Evolutionary conservation across 164 flowering plant genomes (phyloP), one percentile per base, ranked within the genome.

Genomic region (Echeveria elegans): DNA sequence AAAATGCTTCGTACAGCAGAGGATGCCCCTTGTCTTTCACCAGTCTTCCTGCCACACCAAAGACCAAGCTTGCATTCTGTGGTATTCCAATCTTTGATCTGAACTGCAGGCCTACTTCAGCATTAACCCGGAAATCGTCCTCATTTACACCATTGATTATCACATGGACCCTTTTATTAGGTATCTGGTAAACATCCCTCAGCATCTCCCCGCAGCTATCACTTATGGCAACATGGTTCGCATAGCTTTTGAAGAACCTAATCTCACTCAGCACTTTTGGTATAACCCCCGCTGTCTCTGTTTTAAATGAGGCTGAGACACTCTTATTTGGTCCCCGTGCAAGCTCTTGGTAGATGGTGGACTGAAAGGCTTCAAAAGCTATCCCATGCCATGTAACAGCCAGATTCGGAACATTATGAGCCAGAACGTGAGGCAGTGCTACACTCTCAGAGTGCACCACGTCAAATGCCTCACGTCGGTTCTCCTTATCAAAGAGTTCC

Each of bases 21-120:
- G 95, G 92, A 65, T 92, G 98, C 5, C 98, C 96, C 73, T 92
- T 89, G 73, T 92, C 98, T 66, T 78, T 89, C 59, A 92, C 96
- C 30, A 92, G 65, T 66, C 98, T 77, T 26, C 98, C 98, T 0
- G 98, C 96, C 28, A 88, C 83, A 0, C 98, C 96, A 32, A 92
- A 74, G 1, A 90, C 89, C 7, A 92, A 45, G 47, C 77, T 83
- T 0, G 89, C 88, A 63, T 88, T 87, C 12, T 43, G 34, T 0
- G 93, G 92, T 10, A 90, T 48, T 0, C 90, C 90, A n/a, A 85
- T 62, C 47, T 72, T 77, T 7, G 77, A 41, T 50, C 89, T 71
- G 43, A 88, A 92, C 7, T 69, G 67, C 0, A 32, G 19, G 2
- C 98, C 93, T 15, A 75, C 61, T 8, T 23, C 38, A 0, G 1